These are phyloP conservation scores for Monascus ruber DNA, from an alignment of 2,329 filamentous ascomycete species.

Conservation along the genomic window DNA sequence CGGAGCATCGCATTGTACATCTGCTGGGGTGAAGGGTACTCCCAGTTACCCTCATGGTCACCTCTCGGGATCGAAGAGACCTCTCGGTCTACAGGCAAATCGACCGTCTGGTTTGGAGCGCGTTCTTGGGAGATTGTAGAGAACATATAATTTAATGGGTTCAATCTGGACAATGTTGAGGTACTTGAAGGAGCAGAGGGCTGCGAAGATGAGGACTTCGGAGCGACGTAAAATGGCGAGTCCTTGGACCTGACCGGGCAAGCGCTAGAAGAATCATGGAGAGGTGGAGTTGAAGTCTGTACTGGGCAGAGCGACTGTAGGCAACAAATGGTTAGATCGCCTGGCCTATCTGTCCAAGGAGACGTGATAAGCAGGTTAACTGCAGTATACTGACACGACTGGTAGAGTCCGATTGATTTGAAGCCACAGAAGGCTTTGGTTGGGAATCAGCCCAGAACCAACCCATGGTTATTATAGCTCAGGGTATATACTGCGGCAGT, in stretches of 20 bases:
- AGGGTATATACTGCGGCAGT: not conserved
- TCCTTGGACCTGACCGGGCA: conserved; percentile 41
- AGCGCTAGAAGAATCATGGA: conserved; percentile 15
- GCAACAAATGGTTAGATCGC: no score
- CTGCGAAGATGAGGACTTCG: conserved; percentile 19
- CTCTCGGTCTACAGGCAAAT: conserved; percentile 71
- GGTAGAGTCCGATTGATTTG: conserved; percentile 33
- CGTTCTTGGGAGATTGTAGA: conserved; percentile 68
- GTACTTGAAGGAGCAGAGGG: conserved; percentile 21
- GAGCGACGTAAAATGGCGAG: conserved; percentile 34
- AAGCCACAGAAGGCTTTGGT: conserved; percentile 29
- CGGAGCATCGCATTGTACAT: conserved; percentile 98
- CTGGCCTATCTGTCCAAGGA: no score
- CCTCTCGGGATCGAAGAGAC: conserved; percentile 84
- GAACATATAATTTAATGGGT: conserved; percentile 94
- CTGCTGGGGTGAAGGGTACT: conserved; percentile 95
- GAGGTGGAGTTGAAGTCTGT: conserved; percentile 2
- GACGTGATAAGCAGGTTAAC: no score
- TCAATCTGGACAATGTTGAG: conserved; percentile 54
- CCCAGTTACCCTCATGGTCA: conserved; percentile 67
- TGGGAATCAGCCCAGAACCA: conserved; percentile 58
- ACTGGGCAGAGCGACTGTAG: no score
- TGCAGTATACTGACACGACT: no score
- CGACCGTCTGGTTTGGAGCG: conserved; percentile 58
- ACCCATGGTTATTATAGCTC: conserved; percentile 40